A percentile compares a stretch with the other conserved stretches of the same genome.
Evolutionary conservation across 2,329 filamentous ascomycete genomes (phyloP).

Genomic region (Calonectria crousiana): DNA sequence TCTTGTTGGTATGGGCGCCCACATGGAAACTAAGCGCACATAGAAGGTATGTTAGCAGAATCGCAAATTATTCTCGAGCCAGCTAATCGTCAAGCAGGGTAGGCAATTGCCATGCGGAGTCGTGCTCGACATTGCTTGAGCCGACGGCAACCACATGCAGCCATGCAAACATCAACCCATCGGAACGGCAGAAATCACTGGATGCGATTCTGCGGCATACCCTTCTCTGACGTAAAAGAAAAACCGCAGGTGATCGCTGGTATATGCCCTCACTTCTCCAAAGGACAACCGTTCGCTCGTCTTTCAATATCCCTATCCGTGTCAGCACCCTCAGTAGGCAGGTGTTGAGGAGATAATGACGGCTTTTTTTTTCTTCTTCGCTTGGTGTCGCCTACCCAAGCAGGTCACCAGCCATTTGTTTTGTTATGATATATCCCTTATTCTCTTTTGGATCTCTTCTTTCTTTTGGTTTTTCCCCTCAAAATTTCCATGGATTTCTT

Average conservation of each 20-base stretch:
- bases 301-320: not conserved
- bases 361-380: not conserved
- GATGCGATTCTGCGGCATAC: not conserved
- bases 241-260: not conserved
- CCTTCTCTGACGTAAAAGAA: not conserved
- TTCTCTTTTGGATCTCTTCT: not conserved
- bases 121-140: not conserved
- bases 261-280: not conserved
- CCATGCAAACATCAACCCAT: not conserved
- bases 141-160: not conserved
- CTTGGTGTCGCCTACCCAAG: not conserved
- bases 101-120: not conserved
- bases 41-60: not conserved
- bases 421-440: not conserved
- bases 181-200: not conserved
- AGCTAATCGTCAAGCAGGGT: not conserved
- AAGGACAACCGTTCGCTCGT: not conserved
- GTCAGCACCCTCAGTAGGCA: not conserved
- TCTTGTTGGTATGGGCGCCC: not conserved
- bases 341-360: not conserved
- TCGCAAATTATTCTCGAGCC: too few relatives aligned
- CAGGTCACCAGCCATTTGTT: not conserved
- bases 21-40: not conserved
- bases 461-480: not conserved
- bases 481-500: not conserved